Evolutionary conservation across 805 yeast genomes (phyloP).

Genomic region (Candida incommunis): DNA sequence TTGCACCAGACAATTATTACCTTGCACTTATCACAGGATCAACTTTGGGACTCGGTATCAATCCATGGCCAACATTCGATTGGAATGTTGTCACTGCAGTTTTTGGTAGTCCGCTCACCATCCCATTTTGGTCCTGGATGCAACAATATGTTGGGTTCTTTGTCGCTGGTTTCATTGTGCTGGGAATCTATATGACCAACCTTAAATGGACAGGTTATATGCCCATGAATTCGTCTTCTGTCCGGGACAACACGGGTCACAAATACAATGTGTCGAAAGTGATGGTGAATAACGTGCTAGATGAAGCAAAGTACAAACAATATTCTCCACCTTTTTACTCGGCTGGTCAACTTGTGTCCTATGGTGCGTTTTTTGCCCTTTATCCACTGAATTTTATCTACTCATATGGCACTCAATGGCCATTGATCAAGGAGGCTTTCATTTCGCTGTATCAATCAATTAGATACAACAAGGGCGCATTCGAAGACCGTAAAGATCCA

Average conservation of each 20-base stretch:
- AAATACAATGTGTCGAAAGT: slow-evolving; percentile 33
- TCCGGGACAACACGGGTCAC: slow-evolving; percentile 39
- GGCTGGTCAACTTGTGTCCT: slow-evolving; percentile 44
- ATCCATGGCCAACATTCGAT: slow-evolving; percentile 37
- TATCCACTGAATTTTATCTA: slow-evolving; percentile 43
- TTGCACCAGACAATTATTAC: slow-evolving; percentile 36
- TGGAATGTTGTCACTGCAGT: slow-evolving; percentile 27
- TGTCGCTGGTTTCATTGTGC: slow-evolving; percentile 15
- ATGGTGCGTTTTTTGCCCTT: slow-evolving; percentile 41
- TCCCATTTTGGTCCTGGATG: slow-evolving; percentile 28
- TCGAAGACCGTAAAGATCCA: slow-evolving; percentile 29
- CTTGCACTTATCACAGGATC: slow-evolving; percentile 37
- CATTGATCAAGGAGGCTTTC: not conserved
- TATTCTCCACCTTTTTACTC: slow-evolving; percentile 54
- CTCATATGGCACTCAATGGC: slow-evolving; percentile 19
- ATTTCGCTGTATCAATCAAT: slow-evolving; percentile 4
- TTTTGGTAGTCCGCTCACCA: slow-evolving; percentile 17
- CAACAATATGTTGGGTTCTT: slow-evolving; percentile 24
- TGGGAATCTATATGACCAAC: slow-evolving; percentile 29
- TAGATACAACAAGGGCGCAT: slow-evolving; percentile 3
- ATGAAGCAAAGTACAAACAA: slow-evolving; percentile 29
- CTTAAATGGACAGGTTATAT: slow-evolving; percentile 25
- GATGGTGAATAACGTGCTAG: slow-evolving; percentile 33
- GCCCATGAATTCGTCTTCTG: slow-evolving; percentile 31
- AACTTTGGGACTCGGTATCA: slow-evolving; percentile 31